Base-by-base conservation (phyloP, 805 yeast species). In the Yarrowia keelungensis region DNA sequence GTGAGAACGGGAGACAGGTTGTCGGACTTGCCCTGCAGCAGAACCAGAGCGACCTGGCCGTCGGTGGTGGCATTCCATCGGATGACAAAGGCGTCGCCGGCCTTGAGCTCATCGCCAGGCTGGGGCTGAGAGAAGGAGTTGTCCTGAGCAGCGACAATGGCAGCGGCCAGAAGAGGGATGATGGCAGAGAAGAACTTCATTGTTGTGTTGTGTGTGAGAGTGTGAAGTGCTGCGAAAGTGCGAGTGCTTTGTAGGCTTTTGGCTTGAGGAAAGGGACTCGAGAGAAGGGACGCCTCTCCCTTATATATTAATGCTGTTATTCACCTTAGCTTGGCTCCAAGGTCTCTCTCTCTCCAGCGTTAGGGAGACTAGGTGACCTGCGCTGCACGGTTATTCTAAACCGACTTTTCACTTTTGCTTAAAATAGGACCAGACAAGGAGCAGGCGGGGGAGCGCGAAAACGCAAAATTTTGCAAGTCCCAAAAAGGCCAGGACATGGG, bases 41-140 rank as follows among this genome's bases (percentile, higher is more conserved):
- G 75, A 50, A 71, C 69, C 43, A 79, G 73, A 69, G 78, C 76
- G 49, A 73, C 69, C 70, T 73, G 61, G 64, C 81, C 80, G 54
- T 74, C 74, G 41, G 72, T 72, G 66, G 76, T 73, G 73, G 74
- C 72, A 67, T 71, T 71, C 81, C 81, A 78, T 43, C 72, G 59
- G 69, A 78, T 71, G 66, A 73, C 72, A 66, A 74, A 69, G 50
- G 72, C 58, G 41, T 71, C 67, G 32, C 80, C 81, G 59, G 79
- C 79, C 42, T 71, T 53, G 59, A 77, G 69, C 51, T 74, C 70
- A 61, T 73, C 74, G 69, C 71, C 71, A 14, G 72, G 72, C 36
- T 71, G 71, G 36, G 80, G 81, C 58, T 74, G 64, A 49, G 76
- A 73, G 73, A 78, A 73, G 47, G 78, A 74, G 71, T 78, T 78